These are phyloP conservation scores for Penicillium atrosanguineum DNA, from an alignment of 495 filamentous ascomycete genomes.

Conservation along the genomic window DNA sequence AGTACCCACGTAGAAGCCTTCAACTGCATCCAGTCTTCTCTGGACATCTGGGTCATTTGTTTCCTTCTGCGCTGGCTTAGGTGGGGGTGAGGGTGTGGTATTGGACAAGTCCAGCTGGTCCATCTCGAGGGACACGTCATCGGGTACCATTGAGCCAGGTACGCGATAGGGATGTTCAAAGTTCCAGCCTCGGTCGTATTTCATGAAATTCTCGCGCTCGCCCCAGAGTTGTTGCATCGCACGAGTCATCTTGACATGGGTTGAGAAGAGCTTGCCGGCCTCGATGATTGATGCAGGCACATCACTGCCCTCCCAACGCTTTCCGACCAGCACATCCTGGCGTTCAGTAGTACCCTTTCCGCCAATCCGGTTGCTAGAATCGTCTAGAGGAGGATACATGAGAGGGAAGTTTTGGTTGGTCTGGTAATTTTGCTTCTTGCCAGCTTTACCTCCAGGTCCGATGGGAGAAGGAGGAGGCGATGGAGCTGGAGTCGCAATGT, in stretches of 20 bases:
- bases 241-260: slow-evolving; percentile 81
- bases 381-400: slow-evolving; percentile 88
- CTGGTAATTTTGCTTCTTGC: slow-evolving; percentile 98
- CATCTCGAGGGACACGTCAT: slow-evolving; percentile 18
- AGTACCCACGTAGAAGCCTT: slow-evolving; percentile 77
- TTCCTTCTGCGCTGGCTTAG: slow-evolving; percentile 43
- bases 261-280: slow-evolving; percentile 89
- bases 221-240: slow-evolving; percentile 94
- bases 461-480: slow-evolving; percentile 93
- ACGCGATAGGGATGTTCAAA: slow-evolving; percentile 45
- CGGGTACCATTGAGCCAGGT: slow-evolving; percentile 45
- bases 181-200: slow-evolving; percentile 87
- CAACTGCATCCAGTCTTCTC: slow-evolving; percentile 68
- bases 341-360: slow-evolving; percentile 77
- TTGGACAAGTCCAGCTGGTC: slow-evolving; percentile 29
- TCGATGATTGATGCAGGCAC: slow-evolving; percentile 91
- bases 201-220: slow-evolving; percentile 85
- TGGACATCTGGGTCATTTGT: slow-evolving; percentile 57
- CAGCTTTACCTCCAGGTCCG: slow-evolving; percentile 82
- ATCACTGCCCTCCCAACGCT: slow-evolving; percentile 86
- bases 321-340: slow-evolving; percentile 73
- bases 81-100: slow-evolving; percentile 27
- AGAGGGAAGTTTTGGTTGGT: slow-evolving; percentile 99
- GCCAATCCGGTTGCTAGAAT: slow-evolving; percentile 75
- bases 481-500: slow-evolving; percentile 97